Conservation (phyloP, 2,329 filamentous ascomycete species). For the Colletotrichum horii region DNA sequence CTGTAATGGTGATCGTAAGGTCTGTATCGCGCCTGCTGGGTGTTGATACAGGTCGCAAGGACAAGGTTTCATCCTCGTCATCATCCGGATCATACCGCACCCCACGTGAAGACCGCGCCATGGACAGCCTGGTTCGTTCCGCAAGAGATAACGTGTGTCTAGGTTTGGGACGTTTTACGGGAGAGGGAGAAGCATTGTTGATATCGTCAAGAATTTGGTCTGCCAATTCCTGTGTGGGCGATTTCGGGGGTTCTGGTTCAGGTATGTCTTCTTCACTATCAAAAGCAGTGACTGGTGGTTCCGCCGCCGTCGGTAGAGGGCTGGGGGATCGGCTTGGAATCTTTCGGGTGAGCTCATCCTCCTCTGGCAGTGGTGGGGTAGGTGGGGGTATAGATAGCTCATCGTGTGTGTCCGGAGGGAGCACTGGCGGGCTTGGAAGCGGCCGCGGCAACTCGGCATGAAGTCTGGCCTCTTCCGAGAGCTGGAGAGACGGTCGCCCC, state of each 20-base stretch:
- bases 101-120: conserved; percentile 64
- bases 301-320: conserved; percentile 7
- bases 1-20: conserved; percentile 30
- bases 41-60: conserved; percentile 7
- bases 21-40: not conserved
- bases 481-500: not conserved
- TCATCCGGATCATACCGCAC: conserved; percentile 26
- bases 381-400: conserved; percentile 16
- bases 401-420: conserved; percentile 2
- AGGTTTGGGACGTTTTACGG: conserved; percentile 51
- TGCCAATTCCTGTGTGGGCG: conserved; percentile 56
- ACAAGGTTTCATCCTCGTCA: conserved; percentile 34
- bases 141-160: conserved; percentile 68
- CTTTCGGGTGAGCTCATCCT: not conserved
- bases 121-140: conserved; percentile 82
- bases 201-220: conserved; percentile 63
- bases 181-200: conserved; percentile 61
- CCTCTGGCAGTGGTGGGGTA: conserved; percentile 15
- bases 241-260: conserved; percentile 26
- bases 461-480: not conserved
- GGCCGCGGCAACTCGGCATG: not conserved
- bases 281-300: not conserved
- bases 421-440: conserved; percentile 5
- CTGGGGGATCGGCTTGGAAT: not conserved
- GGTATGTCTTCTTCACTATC: conserved; percentile 5